Conservation (phyloP, 225 moss, liverwort and hornwort genomes). For the Sphagnum contortum region DNA sequence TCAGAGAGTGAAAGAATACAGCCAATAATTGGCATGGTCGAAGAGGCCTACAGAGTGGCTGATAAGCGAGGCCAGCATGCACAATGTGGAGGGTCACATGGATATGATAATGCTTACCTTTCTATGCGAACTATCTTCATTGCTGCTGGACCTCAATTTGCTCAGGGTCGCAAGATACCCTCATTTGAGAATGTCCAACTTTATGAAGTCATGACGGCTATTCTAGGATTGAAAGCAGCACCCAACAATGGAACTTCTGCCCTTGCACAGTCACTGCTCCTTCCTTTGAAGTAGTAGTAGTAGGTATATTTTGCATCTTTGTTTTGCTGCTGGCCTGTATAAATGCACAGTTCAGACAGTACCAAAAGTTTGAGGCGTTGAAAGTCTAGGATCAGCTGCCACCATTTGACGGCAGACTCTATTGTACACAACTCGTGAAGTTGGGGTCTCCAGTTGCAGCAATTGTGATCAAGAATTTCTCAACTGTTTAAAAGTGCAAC, state of each 20-base stretch:
- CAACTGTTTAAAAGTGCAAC: too few species aligned
- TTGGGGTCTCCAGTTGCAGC: too few species aligned
- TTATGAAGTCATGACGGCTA: constrained; percentile 39
- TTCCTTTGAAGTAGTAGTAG: constrained; percentile 8
- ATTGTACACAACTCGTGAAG: too few species aligned
- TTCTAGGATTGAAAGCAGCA: constrained; percentile 41
- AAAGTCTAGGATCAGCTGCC: too few species aligned
- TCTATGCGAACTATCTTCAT: constrained; percentile 91
- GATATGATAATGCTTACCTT: constrained; percentile 69
- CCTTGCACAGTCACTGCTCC: constrained; percentile 32
- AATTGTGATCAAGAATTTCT: too few species aligned
- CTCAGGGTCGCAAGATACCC: constrained; percentile 42
- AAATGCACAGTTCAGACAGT: too few species aligned
- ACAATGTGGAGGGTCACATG: constrained; percentile 73
- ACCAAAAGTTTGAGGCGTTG: too few species aligned
- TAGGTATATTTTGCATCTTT: too few species aligned
- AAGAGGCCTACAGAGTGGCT: constrained; percentile 64
- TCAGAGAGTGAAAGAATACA: constrained; percentile 60
- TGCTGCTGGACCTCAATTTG: constrained; percentile 71
- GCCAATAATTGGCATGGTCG: constrained; percentile 75
- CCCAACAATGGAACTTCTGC: constrained; percentile 33
- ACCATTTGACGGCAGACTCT: too few species aligned
- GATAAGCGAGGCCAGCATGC: constrained; percentile 22
- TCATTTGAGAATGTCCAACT: constrained; percentile 72
- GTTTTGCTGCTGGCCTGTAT: too few species aligned